Evolutionary conservation across 805 yeast species (phyloP), one percentile per base, ranked within the genome.

Genomic region (Schizosaccharomyces osmophilus): DNA sequence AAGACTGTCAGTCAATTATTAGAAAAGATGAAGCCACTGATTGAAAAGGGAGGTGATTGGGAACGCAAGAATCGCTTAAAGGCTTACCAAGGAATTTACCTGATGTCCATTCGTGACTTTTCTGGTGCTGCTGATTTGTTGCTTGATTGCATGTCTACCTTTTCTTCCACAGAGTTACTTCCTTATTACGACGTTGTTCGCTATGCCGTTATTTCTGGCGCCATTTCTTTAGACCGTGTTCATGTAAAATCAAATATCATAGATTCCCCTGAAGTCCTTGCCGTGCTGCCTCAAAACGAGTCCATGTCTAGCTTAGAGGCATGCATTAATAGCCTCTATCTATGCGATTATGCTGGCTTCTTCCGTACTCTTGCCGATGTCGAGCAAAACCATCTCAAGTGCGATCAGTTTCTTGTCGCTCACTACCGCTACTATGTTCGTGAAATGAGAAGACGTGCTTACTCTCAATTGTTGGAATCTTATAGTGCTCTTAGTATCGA

Each of bases 1-100:
- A 72, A 74, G 5, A 80, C 80, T 65, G 83, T 85, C 57, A 79
- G 82, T 63, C 81, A 81, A 67, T 83, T 83, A 68, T 78, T 93
- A 65, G 90, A 84, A 62, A 82, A 82, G 66, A 82, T 84, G 22
- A 22, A n/a, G 26, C 63, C 64, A 29, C 78, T 87, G 70, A 87
- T 93, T 68, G 97, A 90, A 68, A 85, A 87, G 68, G 98, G 97
- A 62, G 98, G 98, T 64, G 98, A 93, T 72, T 93, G 98, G 98
- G 98, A 93, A 74, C 85, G 98, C 73, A 82, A 95, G 69, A 93
- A 93, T 74, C 77, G 96, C 66, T 87, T 80, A 77, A 93, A 93
- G 75, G 86, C 97, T 5, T 93, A 93, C 73, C 73, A 79, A 63
- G 98, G 98, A 26, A 77, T 93, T 59, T 86, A 87, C 70, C 74